Base-by-base conservation (phyloP, 2,329 filamentous ascomycete genomes). In the Fusarium redolens region DNA sequence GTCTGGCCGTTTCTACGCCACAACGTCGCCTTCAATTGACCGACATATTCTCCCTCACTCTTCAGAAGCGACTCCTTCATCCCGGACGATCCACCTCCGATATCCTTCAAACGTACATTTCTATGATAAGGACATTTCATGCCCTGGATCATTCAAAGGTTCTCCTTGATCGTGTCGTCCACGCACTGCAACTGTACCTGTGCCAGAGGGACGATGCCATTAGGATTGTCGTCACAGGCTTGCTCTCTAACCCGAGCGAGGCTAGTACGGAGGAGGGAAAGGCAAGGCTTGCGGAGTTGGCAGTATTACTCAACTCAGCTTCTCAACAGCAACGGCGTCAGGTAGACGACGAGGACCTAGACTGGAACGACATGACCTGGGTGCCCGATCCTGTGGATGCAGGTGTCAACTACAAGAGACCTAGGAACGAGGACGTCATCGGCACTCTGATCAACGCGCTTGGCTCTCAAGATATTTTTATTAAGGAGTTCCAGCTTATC, bases 301-400 rank as follows among this genome's bases (percentile, higher is more conserved):
- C 92, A 3, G 83, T 86, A 18, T 85, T 94, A 44, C 87, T 95
- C 54, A 87, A 89, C 41, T 89, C 91, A 69, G 86, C 89, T 0
- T 83, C 88, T 14, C 87, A 90, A 68, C 85, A 87, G 65, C 83
- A 86, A 18, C 84, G 85, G 13, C 83, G 83, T 41, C 86, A 87
- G 25, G 82, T 85, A 13, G 88, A 91, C 31, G 90, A 91, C 69
- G 91, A 92, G 63, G 93, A 94, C 58, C 86, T 96, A 20, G 93
- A 97, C 80, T 98, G 93, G 92, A 89, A 94, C 78, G 95, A 99
- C 80, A 93, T 97, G 91, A 89, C 91, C 13, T 99, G 96, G 96
- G 87, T 94, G 40, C 96, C 96, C 2, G 93, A 97, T 77, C 96
- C 96, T 0, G 91, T 97, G 43, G 96, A 99, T 79, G 96, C 96